Evolutionary conservation across 1,139 yeast genomes (phyloP).

Genomic region (Meyerozyma carpophila): DNA sequence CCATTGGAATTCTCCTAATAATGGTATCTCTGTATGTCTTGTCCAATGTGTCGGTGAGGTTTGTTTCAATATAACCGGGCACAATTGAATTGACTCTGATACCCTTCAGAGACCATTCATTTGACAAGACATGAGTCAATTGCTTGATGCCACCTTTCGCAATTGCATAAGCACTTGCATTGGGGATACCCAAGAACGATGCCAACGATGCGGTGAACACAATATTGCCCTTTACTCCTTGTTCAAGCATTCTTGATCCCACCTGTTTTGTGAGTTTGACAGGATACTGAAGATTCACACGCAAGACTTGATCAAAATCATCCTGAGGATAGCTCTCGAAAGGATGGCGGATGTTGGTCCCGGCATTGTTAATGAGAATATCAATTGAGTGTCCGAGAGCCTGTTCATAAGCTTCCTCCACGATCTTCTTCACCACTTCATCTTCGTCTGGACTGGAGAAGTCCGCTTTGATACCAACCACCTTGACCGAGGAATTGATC

Average conservation of each 20-base stretch:
- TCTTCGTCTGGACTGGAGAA: slow-evolving; percentile 14
- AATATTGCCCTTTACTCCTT: slow-evolving; percentile 14
- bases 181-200: slow-evolving; percentile 38
- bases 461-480: slow-evolving; percentile 16
- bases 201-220: slow-evolving; percentile 26
- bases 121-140: slow-evolving; percentile 45
- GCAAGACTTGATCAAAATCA: slow-evolving; percentile 40
- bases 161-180: slow-evolving; percentile 45
- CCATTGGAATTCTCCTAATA: slow-evolving; percentile 42
- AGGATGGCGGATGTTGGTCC: slow-evolving; percentile 35
- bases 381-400: slow-evolving; percentile 30
- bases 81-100: slow-evolving; percentile 50
- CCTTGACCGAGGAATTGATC: slow-evolving; percentile 16
- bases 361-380: slow-evolving; percentile 53
- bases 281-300: slow-evolving; percentile 41
- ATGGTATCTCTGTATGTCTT: slow-evolving; percentile 16
- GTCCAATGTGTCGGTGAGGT: slow-evolving; percentile 38
- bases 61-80: slow-evolving; percentile 53
- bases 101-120: slow-evolving; percentile 49
- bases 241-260: slow-evolving; percentile 37
- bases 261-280: slow-evolving; percentile 40
- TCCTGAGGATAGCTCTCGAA: slow-evolving; percentile 33
- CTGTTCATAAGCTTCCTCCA: slow-evolving; percentile 3
- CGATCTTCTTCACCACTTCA: slow-evolving; percentile 8
- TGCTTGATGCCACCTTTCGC: slow-evolving; percentile 48